phyloP scores from a whole-genome alignment of 352 stramenopile species.

The Achlya hypogyna region DNA sequence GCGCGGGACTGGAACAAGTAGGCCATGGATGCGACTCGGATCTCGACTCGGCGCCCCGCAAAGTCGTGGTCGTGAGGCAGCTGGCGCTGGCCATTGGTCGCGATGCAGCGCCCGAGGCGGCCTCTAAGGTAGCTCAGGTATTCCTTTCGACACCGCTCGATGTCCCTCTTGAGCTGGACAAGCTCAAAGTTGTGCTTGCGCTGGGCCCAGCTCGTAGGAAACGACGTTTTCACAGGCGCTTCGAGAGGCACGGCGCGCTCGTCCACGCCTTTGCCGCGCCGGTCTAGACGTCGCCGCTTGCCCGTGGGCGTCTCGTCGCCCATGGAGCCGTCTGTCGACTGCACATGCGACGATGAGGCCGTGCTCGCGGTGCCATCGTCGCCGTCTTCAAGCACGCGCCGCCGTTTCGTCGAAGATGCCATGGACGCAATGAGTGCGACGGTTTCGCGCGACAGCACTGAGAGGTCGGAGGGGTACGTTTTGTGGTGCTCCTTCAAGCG shows the following conservation, averaged over 20 bases:
- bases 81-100: neutral
- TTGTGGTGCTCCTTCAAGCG: slow-evolving; percentile 4
- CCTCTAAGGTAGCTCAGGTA: slow-evolving; percentile 7
- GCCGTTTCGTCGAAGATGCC: neutral
- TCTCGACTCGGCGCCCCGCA: neutral
- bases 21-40: slow-evolving; percentile 11
- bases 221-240: slow-evolving; percentile 2
- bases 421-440: neutral
- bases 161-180: slow-evolving; percentile 2
- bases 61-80: neutral
- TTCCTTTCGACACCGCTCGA: slow-evolving; percentile 7
- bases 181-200: slow-evolving; percentile 21
- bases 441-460: neutral
- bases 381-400: neutral
- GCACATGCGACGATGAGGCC: neutral
- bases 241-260: neutral
- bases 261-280: neutral
- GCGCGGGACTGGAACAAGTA: slow-evolving; percentile 11
- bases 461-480: neutral
- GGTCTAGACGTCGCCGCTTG: neutral
- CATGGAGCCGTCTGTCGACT: neutral
- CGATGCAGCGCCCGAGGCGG: neutral
- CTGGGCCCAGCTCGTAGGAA: slow-evolving; percentile 18
- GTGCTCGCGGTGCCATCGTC: neutral
- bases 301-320: neutral